phyloP scores from a whole-genome alignment of 345 rosid genomes.

The Barbarea vulgaris region DNA sequence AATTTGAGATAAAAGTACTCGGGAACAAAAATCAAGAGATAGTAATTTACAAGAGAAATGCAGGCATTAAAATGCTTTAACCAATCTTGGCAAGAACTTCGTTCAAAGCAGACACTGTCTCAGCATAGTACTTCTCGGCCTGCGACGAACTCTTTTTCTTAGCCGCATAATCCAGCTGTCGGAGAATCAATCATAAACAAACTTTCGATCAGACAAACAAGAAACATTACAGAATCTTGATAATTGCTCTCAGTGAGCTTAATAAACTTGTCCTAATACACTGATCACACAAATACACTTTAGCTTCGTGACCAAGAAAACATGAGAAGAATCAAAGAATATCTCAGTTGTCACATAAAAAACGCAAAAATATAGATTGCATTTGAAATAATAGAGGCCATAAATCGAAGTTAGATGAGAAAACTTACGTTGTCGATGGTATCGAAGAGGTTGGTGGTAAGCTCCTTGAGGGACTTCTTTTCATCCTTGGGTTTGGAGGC shows the following conservation, averaged over 20 bases:
- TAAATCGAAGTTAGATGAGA: background rate
- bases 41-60: conserved; percentile 28
- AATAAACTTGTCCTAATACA: background rate
- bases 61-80: conserved; percentile 40
- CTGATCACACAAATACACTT: background rate
- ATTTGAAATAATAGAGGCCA: background rate
- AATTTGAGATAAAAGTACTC: conserved; percentile 23
- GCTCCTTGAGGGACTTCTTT: conserved; percentile 70
- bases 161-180: conserved; percentile 88
- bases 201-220: background rate
- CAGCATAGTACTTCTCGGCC: conserved; percentile 85
- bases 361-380: background rate
- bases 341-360: background rate
- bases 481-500: conserved; percentile 71
- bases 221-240: background rate
- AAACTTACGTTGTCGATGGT: conserved; percentile 62
- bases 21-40: conserved; percentile 26
- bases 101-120: conserved; percentile 73
- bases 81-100: conserved; percentile 92
- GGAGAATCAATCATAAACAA: conserved; percentile 15
- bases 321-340: background rate
- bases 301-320: background rate
- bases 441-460: conserved; percentile 69
- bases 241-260: background rate
- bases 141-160: conserved; percentile 76